Base-by-base conservation (phyloP, 1,139 yeast species). In the Nakaseomyces delphensis region DNA sequence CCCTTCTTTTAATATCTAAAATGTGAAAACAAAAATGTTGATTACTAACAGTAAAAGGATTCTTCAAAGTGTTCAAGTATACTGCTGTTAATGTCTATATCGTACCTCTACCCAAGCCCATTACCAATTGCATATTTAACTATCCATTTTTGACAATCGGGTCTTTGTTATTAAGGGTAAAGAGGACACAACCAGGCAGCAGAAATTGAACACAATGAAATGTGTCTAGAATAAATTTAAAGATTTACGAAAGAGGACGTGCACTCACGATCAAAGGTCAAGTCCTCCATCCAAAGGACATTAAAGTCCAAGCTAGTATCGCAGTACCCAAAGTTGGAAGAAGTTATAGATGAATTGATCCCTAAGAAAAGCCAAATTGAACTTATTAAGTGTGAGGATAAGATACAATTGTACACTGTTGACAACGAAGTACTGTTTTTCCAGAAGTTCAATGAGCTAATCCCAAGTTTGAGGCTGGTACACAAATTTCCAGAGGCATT, bases 321-420 rank as follows among this genome's bases (percentile, higher is more conserved):
- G 9, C 85, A 81, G 61, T 89, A 80, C 59, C 87, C 87, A 19
- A 68, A 66, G 29, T 66, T 86, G 50, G 95, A 84, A 57, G 74
- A 78, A 4, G 78, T 74, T 21, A 81, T 87, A 39, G 96, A 87
- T 55, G 83, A 76, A 40, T 67, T 89, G 49, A 75, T 89, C 56
- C 97, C 97, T 57, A 89, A 91, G 69, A 89, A 91, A 64, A 76
- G 89, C n/a, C 93, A 84, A 60, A 76, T 85, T 36, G 76, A 82
- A 41, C 73, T 83, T 49, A 74, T 83, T 58, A 89, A 89, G 64
- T 89, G 96, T 62, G 94, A 86, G 58, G 96, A 87, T 54, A 83
- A 83, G 60, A 79, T 87, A 52, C 87, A 82, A 54, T 67, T 89
- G 46, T 89, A 85, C 57, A 66, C 83, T 10, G 70, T 83, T 28